Evolutionary conservation across 73 alveolate genomes (phyloP).

Genomic region (Paramecium caudatum): DNA sequence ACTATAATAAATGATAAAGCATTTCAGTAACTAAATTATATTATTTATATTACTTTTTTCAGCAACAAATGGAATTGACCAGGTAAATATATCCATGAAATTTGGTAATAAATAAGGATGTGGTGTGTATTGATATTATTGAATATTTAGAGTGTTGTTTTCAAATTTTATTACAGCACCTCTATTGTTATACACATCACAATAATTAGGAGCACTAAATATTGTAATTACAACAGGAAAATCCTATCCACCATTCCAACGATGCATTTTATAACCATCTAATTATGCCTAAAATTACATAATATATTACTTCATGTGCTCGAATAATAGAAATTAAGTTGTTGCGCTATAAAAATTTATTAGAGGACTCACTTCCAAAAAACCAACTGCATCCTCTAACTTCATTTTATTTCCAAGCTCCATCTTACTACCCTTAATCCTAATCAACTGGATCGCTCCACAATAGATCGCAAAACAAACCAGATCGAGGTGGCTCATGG

Average conservation of each 20-base stretch:
- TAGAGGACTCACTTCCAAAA: constrained; percentile 88
- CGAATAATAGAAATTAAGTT: constrained; percentile 87
- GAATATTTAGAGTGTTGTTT: constrained; percentile 90
- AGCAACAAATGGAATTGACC: constrained; percentile 94
- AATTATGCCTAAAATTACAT: constrained; percentile 80
- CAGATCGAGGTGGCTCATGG: constrained; percentile 89
- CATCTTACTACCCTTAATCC: constrained; percentile 82
- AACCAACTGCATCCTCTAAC: constrained; percentile 88
- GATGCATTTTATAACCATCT: constrained; percentile 94
- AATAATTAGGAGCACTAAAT: constrained; percentile 96
- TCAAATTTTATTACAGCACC: constrained; percentile 95
- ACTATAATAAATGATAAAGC: constrained; percentile 77
- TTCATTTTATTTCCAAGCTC: constrained; percentile 79
- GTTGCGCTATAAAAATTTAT: constrained; percentile 81
- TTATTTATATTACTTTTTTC: constrained; percentile 77
- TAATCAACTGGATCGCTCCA: constrained; percentile 94
- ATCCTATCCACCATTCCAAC: constrained; percentile 92
- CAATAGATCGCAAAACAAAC: constrained; percentile 88
- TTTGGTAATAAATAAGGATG: constrained; percentile 95
- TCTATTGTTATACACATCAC: constrained; percentile 96
- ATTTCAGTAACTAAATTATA: constrained; percentile 82
- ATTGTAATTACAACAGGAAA: constrained; percentile 96
- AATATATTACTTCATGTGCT: constrained; percentile 86
- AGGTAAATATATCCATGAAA: constrained; percentile 90
- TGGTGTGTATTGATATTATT: constrained; percentile 91